These are phyloP conservation scores for Alnus glutinosa DNA, from an alignment of 306 rosid genomes.

Conservation along the genomic window DNA sequence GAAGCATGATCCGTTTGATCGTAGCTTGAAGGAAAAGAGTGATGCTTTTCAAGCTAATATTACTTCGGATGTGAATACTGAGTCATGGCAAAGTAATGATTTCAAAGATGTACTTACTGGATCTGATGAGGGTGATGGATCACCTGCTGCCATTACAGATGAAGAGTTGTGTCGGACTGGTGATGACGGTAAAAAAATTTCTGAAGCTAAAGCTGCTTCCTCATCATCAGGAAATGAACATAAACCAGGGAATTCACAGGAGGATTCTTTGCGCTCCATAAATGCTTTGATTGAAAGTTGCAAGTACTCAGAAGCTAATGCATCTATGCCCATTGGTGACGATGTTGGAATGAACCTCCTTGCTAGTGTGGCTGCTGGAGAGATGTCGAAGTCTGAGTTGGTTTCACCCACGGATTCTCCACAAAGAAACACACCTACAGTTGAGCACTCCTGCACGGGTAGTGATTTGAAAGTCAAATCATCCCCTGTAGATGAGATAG, in stretches of 20 bases:
- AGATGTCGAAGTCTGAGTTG: constrained; percentile 64
- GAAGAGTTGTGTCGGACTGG: constrained; percentile 47
- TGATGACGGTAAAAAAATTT: constrained; percentile 43
- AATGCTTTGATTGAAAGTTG: constrained; percentile 85
- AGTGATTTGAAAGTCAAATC: constrained; percentile 46
- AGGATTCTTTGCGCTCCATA: constrained; percentile 74
- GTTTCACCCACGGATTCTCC: constrained; percentile 60
- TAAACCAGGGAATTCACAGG: constrained; percentile 55
- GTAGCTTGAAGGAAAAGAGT: constrained; percentile 46
- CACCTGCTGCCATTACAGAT: constrained; percentile 39
- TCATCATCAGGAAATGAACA: constrained; percentile 49
- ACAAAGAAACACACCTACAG: constrained; percentile 45
- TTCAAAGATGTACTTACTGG: constrained; percentile 39
- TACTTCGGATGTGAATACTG: constrained; percentile 47
- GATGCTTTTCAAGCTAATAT: constrained; percentile 47
- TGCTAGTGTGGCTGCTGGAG: constrained; percentile 87
- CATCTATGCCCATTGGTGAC: constrained; percentile 56
- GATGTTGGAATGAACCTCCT: constrained; percentile 84
- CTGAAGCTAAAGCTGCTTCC: constrained; percentile 49
- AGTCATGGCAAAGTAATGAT: constrained; percentile 53
- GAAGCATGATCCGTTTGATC: constrained; percentile 58
- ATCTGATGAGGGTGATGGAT: constrained; percentile 54
- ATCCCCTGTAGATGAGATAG: constrained; percentile 41
- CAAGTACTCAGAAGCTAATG: constrained; percentile 64
- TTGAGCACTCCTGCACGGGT: constrained; percentile 42